phyloP scores from a whole-genome alignment of 148 eudicot species.

The Limonium bicolor region DNA sequence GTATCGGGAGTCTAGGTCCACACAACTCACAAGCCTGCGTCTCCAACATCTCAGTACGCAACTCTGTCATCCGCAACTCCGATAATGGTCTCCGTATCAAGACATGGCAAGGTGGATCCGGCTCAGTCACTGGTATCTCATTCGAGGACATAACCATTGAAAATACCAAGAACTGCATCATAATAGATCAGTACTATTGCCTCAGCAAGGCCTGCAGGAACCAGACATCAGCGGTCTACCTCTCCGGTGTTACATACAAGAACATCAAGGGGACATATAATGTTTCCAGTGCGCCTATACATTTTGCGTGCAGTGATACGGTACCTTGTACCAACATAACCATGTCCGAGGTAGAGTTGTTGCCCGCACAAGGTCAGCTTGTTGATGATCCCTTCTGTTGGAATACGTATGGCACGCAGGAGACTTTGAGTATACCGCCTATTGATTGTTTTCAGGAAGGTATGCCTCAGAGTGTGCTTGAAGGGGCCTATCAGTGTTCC shows the following conservation, averaged over 20 bases:
- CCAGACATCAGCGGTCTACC: constrained; percentile 71
- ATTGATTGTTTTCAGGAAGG: constrained; percentile 84
- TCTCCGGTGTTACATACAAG: constrained; percentile 51
- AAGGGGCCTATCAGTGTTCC: constrained; percentile 22
- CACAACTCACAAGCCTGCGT: constrained; percentile 84
- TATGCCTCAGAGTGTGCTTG: constrained; percentile 35
- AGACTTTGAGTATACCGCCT: constrained; percentile 83
- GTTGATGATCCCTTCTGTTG: constrained; percentile 94
- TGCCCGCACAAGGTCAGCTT: constrained; percentile 60
- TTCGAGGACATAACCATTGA: constrained; percentile 79
- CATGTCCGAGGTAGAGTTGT: constrained; percentile 83
- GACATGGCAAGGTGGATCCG: constrained; percentile 98
- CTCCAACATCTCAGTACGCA: constrained; percentile 65
- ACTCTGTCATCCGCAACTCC: constrained; percentile 52
- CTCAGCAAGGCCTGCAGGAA: constrained; percentile 57
- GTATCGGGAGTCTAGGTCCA: constrained; percentile 88
- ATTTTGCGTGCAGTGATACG: constrained; percentile 90
- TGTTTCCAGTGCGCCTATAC: constrained; percentile 62
- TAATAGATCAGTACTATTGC: constrained; percentile 90
- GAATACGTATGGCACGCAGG: constrained; percentile 83
- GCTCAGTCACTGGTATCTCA: constrained; percentile 50
- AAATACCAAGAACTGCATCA: constrained; percentile 68
- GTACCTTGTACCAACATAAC: constrained; percentile 91
- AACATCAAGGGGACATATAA: constrained; percentile 96
- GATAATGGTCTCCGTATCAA: constrained; percentile 91